Conservation (phyloP, 495 filamentous ascomycete species). For the Daldinia concentrica region DNA sequence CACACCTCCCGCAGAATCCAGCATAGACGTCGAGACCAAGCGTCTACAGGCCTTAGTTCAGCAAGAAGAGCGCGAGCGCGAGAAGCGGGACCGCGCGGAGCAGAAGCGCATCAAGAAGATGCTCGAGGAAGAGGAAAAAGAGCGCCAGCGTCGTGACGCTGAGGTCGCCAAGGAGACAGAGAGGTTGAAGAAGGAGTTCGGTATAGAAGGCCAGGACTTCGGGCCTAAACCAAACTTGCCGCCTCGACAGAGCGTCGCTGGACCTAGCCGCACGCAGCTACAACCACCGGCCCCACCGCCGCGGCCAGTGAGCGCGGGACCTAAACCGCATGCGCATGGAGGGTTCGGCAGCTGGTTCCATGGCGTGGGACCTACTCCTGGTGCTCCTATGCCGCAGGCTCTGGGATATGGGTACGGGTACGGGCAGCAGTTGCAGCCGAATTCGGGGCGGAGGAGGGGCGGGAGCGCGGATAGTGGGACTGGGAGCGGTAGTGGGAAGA, state of each 20-base stretch:
- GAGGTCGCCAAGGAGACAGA: conserved; percentile 88
- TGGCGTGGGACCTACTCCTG: conserved; percentile 12
- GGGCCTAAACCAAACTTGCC: conserved; percentile 35
- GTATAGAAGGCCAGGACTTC: conserved; percentile 59
- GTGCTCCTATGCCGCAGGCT: conserved; percentile 8
- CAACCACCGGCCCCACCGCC: conserved; percentile 48
- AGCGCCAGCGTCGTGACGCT: conserved; percentile 68
- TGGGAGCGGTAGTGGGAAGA: conserved; percentile 18
- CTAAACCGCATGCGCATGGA: conserved; percentile 28
- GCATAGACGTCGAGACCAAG: conserved; percentile 70
- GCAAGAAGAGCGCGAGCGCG: conserved; percentile 63
- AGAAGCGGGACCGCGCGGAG: conserved; percentile 66
- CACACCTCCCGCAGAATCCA: conserved; percentile 50
- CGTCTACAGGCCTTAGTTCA: conserved; percentile 67
- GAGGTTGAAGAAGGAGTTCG: conserved; percentile 77
- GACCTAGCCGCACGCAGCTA: conserved; percentile 19
- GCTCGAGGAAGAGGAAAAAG: conserved; percentile 80
- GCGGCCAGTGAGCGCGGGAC: conserved; percentile 55
- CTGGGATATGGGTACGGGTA: conserved; percentile 9
- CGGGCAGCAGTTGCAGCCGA: conserved; percentile 5
- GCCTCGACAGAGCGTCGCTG: conserved; percentile 33
- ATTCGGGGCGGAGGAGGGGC: conserved; percentile 31
- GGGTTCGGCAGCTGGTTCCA: conserved; percentile 43
- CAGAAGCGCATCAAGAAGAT: conserved; percentile 76
- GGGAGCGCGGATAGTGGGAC: conserved; percentile 32